Base-by-base conservation (phyloP, 148 eudicot genomes). In the Arctostaphylos glauca region DNA sequence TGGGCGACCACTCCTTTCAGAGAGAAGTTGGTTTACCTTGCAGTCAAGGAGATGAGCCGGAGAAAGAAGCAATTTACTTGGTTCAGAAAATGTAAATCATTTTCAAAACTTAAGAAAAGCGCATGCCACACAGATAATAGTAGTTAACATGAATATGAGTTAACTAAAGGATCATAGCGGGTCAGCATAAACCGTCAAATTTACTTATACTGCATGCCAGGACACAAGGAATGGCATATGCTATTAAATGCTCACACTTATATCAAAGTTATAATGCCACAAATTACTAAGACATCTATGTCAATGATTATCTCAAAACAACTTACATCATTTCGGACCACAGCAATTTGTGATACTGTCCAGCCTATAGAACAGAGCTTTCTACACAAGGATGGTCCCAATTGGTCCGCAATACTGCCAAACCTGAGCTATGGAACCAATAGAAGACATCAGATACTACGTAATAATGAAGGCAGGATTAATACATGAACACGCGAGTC, bases 291-390 rank as follows among this genome's bases (percentile, higher is more conserved):
- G 19, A 70, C n/a, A 70, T 70, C 5, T 49, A 70, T 16, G 46
- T 31, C 62, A 71, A 71, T n/a, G 13, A 13, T 43, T 43, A 54
- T 23, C 9, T 50, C 38, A 78, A 10, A 21, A 52, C 7, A 66
- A 87, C 95, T 91, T 90, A 96, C 99, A 86, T 93, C 94, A 91
- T 89, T 94, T 80, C 87, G 90, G 25, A 92, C 90, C 53, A 93
- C 89, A 87, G 95, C 77, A 82, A 92, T 78, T 81, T 89, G 93
- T 59, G 99, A 86, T 43, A 91, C 91, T 74, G 90, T 78, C 98
- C 95, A 94, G 47, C 99, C 99, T 71, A 94, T 88, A 78, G 95
- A 91, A 81, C 91, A 92, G 78, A 96, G 97, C 89, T 89, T 96
- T 83, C 82, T 87, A 85, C 98, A 91, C 86, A 96, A 83, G 47